Percentiles rank a stretch among this genome's conserved stretches.
phyloP scores from a whole-genome alignment of 768 basidiomycete species.

The Leccinum truebloodii region DNA sequence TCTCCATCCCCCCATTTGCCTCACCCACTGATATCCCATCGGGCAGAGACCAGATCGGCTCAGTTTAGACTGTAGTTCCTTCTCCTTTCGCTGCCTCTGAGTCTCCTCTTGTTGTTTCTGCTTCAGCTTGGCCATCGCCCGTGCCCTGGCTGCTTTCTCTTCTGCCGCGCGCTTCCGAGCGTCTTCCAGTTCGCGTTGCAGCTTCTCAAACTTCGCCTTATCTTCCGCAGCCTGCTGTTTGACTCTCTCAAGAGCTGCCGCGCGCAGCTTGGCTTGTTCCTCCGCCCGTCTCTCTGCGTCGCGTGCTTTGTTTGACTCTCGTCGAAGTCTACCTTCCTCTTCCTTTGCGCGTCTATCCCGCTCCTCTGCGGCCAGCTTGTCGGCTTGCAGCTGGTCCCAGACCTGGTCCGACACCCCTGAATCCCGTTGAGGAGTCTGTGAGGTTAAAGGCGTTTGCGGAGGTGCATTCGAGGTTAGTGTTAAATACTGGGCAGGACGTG shows the following conservation, averaged over 20 bases:
- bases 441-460: not conserved
- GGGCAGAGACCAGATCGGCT: slow-evolving; percentile 51
- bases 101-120: slow-evolving; percentile 42
- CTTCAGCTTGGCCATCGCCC: slow-evolving; percentile 30
- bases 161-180: slow-evolving; percentile 25
- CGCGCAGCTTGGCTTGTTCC: slow-evolving; percentile 22
- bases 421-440: slow-evolving; percentile 38
- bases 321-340: slow-evolving; percentile 18
- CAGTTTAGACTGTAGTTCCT: slow-evolving; percentile 41
- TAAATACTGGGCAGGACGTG: not conserved
- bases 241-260: slow-evolving; percentile 21
- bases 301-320: slow-evolving; percentile 18
- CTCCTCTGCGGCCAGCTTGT: slow-evolving; percentile 30
- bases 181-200: slow-evolving; percentile 28
- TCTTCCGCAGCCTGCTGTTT: slow-evolving; percentile 22
- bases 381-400: slow-evolving; percentile 52
- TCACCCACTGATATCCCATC: slow-evolving; percentile 48
- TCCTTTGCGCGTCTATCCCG: slow-evolving; percentile 17
- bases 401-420: slow-evolving; percentile 50
- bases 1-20: slow-evolving; percentile 41
- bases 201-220: slow-evolving; percentile 21
- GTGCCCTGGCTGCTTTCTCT: slow-evolving; percentile 27
- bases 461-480: not conserved
- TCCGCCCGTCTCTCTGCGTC: slow-evolving; percentile 26
- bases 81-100: slow-evolving; percentile 21